A percentile compares a stretch with the other conserved stretches of the same genome.
Evolutionary conservation across 1,139 yeast species (phyloP).

Genomic region (Yamadazyma diddensiae): DNA sequence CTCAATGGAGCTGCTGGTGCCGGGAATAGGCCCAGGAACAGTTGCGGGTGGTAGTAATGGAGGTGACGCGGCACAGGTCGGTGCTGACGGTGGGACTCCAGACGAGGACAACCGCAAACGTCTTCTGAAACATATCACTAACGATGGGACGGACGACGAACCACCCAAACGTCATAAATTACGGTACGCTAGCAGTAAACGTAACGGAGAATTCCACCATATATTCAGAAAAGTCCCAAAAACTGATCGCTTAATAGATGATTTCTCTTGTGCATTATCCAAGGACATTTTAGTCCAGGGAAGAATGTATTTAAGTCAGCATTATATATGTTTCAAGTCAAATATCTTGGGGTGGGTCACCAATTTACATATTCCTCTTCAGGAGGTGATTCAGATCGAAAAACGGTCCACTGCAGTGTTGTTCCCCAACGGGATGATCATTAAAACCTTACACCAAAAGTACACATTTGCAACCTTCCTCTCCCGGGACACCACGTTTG

Average conservation of each 20-base stretch:
- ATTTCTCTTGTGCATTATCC: constrained; percentile 68
- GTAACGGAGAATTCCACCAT: constrained; percentile 62
- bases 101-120: too few species aligned
- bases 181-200: constrained; percentile 36
- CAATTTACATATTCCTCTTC: constrained; percentile 60
- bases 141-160: constrained; percentile 9
- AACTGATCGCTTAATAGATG: constrained; percentile 57
- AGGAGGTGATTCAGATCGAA: constrained; percentile 68
- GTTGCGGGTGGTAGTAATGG: constrained; percentile 1
- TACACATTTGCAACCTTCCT: constrained; percentile 72
- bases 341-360: constrained; percentile 76
- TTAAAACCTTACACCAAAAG: constrained; percentile 67
- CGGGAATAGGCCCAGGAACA: too few species aligned
- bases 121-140: too few species aligned
- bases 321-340: constrained; percentile 64
- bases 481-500: constrained; percentile 64
- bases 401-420: constrained; percentile 70
- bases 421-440: constrained; percentile 72
- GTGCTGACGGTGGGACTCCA: constrained; percentile 1
- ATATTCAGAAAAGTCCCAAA: constrained; percentile 55
- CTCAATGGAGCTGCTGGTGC: constrained; percentile 6
- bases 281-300: constrained; percentile 75
- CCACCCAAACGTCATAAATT: constrained; percentile 9
- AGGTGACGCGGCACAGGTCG: constrained; percentile 4
- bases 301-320: constrained; percentile 59